phyloP scores from a whole-genome alignment of 495 filamentous ascomycete genomes.

The Neurospora africana region DNA sequence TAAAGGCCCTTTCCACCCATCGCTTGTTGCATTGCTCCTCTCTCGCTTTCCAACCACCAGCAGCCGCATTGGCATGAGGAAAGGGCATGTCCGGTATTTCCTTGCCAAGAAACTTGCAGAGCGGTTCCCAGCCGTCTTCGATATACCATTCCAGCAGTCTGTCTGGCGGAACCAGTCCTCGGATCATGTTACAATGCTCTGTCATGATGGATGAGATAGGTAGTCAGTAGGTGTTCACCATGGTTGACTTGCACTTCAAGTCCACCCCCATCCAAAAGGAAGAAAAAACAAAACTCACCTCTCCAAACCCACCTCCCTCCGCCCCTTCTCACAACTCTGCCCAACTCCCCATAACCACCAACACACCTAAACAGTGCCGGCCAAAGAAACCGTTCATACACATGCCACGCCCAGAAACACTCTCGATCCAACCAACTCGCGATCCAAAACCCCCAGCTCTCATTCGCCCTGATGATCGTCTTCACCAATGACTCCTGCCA shows the following conservation, averaged over 20 bases:
- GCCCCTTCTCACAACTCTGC: conserved; percentile 10
- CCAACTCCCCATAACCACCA: conserved; percentile 13
- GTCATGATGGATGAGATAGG: background rate
- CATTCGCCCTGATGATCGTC: conserved; percentile 14
- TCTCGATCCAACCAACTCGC: conserved; percentile 13
- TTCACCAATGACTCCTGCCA: conserved; percentile 26
- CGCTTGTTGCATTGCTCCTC: conserved; percentile 21
- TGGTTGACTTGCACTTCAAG: no score
- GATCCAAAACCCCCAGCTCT: conserved; percentile 18
- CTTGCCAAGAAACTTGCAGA: conserved; percentile 38
- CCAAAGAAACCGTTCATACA: conserved; percentile 19
- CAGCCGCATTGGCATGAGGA: conserved; percentile 25
- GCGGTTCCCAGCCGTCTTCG: conserved; percentile 39
- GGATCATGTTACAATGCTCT: conserved; percentile 22
- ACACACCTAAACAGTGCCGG: conserved; percentile 14
- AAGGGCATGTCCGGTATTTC: conserved; percentile 32
- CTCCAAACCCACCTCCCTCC: conserved; percentile 9
- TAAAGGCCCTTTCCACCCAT: conserved; percentile 19
- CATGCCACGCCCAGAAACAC: conserved; percentile 22
- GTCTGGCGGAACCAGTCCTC: conserved; percentile 30
- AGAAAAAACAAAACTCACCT: conserved; percentile 6
- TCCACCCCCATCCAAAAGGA: background rate
- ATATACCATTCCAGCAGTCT: conserved; percentile 37
- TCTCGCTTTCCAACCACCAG: conserved; percentile 14
- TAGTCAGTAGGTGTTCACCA: background rate